Base-by-base conservation (phyloP, 768 basidiomycete genomes). In the Lepiota venenata region DNA sequence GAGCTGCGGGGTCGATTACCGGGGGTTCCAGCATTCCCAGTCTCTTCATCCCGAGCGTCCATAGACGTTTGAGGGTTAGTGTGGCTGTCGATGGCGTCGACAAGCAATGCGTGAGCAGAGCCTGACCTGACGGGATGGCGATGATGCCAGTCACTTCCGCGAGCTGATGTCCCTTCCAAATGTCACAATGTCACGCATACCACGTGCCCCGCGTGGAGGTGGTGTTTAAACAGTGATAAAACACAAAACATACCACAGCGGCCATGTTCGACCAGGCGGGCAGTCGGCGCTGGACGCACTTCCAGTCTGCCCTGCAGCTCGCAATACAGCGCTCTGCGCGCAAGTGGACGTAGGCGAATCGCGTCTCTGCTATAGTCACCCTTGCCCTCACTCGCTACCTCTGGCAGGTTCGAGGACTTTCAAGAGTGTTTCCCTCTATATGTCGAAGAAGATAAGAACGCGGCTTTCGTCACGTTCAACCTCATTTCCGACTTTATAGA, bases 401-500 rank as follows among this genome's bases (percentile, higher is more conserved):
- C 29, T n/a, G n/a, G n/a, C 53, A 83, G 82, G 48, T 81, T 76
- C 58, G 76, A 81, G 58, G 79, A 81, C 57, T 82, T 82, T 58
- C 74, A 78, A 29, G 81, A 87, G 69, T 87, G 85, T 63, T 87
- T 87, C 60, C 74, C 84, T 5, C 65, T 81, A 25, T 87, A 82
- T 64, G 82, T 80, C 27, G 80, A 85, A 59, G 83, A 86, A 58
- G 83, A 85, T 56, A 81, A 79, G 55, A 82, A 84, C 48, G 79
- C 82, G 10, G 78, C 84, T 1, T 74, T 76, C 25, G 79, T 78
- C 2, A 82, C 81, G 1, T 86, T 77, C 63, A 84, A 83, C 52
- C 82, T 80, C 15, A 82, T 91, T 15, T 82, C 87, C 4, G 75
- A 82, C 57, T 87, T 87, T 50, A 85, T 90, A 61, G 87, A 91